These are phyloP conservation scores for Rhodotorula sp. DNA, from an alignment of 1,284 basidiomycete species.

Conservation along the genomic window DNA sequence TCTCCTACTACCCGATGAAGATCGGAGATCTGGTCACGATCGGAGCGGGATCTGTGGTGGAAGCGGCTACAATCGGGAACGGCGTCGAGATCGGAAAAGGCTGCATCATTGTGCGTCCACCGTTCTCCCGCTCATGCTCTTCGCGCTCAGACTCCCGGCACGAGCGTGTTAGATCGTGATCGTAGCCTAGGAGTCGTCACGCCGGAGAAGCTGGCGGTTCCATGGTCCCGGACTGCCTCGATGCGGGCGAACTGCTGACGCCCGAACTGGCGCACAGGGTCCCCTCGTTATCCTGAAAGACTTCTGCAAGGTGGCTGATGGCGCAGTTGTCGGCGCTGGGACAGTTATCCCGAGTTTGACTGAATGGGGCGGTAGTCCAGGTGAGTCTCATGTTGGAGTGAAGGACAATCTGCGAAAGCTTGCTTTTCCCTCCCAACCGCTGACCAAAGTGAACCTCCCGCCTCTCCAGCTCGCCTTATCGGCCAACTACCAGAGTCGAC, in stretches of 20 bases:
- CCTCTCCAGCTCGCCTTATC: conserved; percentile 74
- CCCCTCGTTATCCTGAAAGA: conserved; percentile 97
- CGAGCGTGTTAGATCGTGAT: not conserved
- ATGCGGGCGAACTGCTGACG: not conserved
- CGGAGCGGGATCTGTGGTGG: conserved; percentile 78
- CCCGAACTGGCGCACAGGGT: conserved; percentile 59
- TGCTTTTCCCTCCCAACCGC: no score
- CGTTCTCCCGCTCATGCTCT: not conserved
- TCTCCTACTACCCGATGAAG: conserved; percentile 98
- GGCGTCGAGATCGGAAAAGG: conserved; percentile 93
- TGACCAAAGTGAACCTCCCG: no score
- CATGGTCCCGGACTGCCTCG: no score
- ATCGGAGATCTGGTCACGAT: conserved; percentile 93
- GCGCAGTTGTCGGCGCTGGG: conserved; percentile 84
- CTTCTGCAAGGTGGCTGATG: conserved; percentile 81
- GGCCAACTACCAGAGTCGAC: conserved; percentile 87
- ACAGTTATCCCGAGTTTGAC: conserved; percentile 87
- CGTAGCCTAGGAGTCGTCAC: not conserved
- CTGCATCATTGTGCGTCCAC: conserved; percentile 76
- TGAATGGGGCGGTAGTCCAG: conserved; percentile 84
- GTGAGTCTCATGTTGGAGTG: no score
- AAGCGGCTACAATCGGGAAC: conserved; percentile 91
- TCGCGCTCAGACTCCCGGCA: not conserved
- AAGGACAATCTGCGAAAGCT: no score
- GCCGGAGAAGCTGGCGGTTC: not conserved